phyloP scores from a whole-genome alignment of 78 protist species.

The Trichosphaerium sp. region DNA sequence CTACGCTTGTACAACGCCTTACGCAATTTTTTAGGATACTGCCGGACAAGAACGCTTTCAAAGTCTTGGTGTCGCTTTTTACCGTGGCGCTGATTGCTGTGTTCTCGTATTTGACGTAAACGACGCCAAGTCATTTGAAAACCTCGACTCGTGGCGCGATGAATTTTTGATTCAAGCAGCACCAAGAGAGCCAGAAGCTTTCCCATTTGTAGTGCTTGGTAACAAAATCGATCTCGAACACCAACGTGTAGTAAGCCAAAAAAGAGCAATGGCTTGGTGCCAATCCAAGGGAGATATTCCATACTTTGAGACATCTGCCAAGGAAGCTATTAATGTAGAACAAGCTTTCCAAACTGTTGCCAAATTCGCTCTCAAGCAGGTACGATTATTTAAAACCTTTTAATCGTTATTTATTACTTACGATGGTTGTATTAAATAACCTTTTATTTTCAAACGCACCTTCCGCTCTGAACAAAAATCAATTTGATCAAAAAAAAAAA shows the following conservation, averaged over 20 bases:
- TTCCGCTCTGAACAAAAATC: no score
- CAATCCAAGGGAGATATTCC: constrained; percentile 83
- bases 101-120: constrained; percentile 94
- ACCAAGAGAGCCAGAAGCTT: constrained; percentile 88
- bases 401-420: no score
- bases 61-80: constrained; percentile 96
- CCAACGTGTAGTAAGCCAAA: constrained; percentile 69
- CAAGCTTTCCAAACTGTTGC: constrained; percentile 93
- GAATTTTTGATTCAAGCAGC: constrained; percentile 96
- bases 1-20: not conserved
- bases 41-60: constrained; percentile 98
- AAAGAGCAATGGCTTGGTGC: constrained; percentile 92
- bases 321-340: constrained; percentile 95
- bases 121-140: constrained; percentile 85
- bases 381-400: not conserved
- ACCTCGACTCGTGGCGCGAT: constrained; percentile 92
- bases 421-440: no score
- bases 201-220: constrained; percentile 96
- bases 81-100: constrained; percentile 98
- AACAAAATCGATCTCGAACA: constrained; percentile 93
- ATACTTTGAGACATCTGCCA: constrained; percentile 97
- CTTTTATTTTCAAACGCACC: no score
- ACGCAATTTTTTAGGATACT: constrained; percentile 53
- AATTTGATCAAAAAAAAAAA: no score
- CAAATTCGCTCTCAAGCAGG: constrained; percentile 74